Base-by-base conservation (phyloP, 495 filamentous ascomycete species). In the Aspergillus carlsbadensis region DNA sequence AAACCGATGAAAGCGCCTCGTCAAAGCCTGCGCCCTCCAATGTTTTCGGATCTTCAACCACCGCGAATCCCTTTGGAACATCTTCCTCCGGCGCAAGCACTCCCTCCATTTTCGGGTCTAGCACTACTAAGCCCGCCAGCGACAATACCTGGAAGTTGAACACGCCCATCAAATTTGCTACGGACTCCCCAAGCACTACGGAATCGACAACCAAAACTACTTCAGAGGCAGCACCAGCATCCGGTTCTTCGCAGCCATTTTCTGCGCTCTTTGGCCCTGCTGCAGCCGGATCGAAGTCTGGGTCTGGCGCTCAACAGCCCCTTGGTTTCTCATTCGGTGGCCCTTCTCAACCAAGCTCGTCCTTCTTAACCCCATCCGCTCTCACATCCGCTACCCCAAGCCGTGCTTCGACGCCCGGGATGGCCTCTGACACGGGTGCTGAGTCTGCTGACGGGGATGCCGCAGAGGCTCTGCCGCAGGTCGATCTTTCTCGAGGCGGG, bases 361-460 rank as follows among this genome's bases (percentile, higher is more conserved):
- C 69, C 24, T 64, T 67, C 7, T 58, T 75, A 14, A 67, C 73
- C 18, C 66, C 73, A 22, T 75, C 77, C 5, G 62, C 64, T 21
- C 45, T 65, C 24, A 65, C 51, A 18, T 70, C 75, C 10, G 67
- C 71, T 15, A 65, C 70, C 17, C 54, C 70, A 10, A 66, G 57
- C 43, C 42, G 59, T 14, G 65, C 70, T 6, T 59, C 67, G 35
- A 65, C 57, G 49, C 69, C 84, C 56, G 81, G 78, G 5, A 78
- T 78, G 17, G 82, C 84, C 39, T 83, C 82, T 18, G 78, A 78
- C 34, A 81, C 83, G n/a, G 83, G 84, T 13, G 85, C 84, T 2
- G 85, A 77, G 51, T 77, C 81, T 20, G 77, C 70, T 37, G 71
- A 77, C 50, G 81, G 81, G 42, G 82, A 83, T 14, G 81, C 78